These are phyloP conservation scores for Termitomyces sp. DNA, from an alignment of 768 basidiomycete genomes.

Conservation along the genomic window DNA sequence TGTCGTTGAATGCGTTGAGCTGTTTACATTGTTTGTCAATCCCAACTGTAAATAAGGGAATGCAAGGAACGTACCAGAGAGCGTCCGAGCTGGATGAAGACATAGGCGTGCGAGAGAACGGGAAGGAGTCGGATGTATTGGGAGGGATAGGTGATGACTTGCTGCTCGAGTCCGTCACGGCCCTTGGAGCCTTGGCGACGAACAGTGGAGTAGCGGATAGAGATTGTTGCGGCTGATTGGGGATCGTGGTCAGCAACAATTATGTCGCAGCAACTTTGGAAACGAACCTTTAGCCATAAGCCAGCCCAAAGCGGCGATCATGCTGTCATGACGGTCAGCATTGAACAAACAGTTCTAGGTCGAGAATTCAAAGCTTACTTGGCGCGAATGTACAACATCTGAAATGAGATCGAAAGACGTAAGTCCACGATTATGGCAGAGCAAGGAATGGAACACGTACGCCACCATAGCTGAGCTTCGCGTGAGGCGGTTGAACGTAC, in stretches of 20 bases:
- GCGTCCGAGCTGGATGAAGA: constrained; percentile 60
- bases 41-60: neutral
- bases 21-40: constrained; percentile 16
- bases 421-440: neutral
- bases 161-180: constrained; percentile 51
- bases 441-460: constrained; percentile 33
- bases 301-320: constrained; percentile 63
- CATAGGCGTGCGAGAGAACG: constrained; percentile 62
- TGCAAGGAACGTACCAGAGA: constrained; percentile 39
- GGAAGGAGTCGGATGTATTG: constrained; percentile 70
- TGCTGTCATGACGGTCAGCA: constrained; percentile 32
- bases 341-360: neutral
- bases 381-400: constrained; percentile 76
- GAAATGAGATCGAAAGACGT: neutral
- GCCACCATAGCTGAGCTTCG: constrained; percentile 72
- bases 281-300: constrained; percentile 54
- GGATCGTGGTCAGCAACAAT: neutral
- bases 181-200: constrained; percentile 60
- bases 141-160: constrained; percentile 70
- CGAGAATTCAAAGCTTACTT: constrained; percentile 31
- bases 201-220: constrained; percentile 69
- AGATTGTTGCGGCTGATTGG: constrained; percentile 48
- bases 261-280: neutral
- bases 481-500: constrained; percentile 65
- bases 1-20: constrained; percentile 44